Conservation (phyloP, 306 rosid genomes). For the Lithocarpus polystachyus region DNA sequence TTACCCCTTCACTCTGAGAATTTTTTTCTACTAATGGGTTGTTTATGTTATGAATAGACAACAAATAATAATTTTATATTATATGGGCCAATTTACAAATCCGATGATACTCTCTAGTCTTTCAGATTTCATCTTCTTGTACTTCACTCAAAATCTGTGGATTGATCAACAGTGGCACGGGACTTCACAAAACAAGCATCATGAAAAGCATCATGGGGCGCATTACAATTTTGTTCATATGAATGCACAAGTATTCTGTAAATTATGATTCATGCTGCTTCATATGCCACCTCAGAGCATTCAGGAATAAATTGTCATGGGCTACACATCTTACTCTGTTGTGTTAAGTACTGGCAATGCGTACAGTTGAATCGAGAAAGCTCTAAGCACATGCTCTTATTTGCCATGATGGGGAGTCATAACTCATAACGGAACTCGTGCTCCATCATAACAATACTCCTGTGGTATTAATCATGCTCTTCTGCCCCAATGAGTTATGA, state of each 20-base stretch:
- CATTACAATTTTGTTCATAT: slow-evolving; percentile 27
- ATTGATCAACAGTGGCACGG: slow-evolving; percentile 41
- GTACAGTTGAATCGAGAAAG: background rate
- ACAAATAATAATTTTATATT: slow-evolving; percentile 1
- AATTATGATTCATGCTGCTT: slow-evolving; percentile 20
- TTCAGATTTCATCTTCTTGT: background rate
- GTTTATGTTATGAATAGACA: slow-evolving; percentile 35
- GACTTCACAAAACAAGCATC: slow-evolving; percentile 48
- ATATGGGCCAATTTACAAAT: background rate
- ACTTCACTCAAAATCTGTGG: slow-evolving; percentile 22
- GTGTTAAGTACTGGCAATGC: background rate
- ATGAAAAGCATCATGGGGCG: slow-evolving; percentile 31
- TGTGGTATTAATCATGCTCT: background rate
- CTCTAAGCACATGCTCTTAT: background rate
- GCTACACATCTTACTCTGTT: background rate
- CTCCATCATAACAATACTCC: background rate
- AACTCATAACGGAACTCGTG: background rate
- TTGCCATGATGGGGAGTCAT: background rate
- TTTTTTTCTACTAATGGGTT: background rate
- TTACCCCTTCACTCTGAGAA: no score
- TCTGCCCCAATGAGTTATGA: no score
- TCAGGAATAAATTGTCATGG: background rate
- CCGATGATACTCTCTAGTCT: slow-evolving; percentile 14
- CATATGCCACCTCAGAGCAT: slow-evolving; percentile 13
- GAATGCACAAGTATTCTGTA: slow-evolving; percentile 20